Evolutionary conservation across 352 stramenopile species (phyloP).

Genomic region (Albugo candida): DNA sequence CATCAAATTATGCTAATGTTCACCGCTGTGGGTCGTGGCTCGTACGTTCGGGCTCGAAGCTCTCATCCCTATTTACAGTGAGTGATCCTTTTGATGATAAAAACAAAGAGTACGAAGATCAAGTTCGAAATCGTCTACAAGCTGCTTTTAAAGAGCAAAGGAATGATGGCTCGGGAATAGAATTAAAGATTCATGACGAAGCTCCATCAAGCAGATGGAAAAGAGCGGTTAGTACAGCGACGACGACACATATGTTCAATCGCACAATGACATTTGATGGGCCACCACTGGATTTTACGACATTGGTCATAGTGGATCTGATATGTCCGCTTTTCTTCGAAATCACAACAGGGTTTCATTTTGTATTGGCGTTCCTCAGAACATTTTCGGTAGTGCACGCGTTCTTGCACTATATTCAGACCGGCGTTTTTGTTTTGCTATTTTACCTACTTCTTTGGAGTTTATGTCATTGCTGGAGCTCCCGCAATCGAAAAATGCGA

Average conservation of each 20-base stretch:
- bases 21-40: no score
- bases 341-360: conserved; percentile 47
- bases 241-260: conserved; percentile 38
- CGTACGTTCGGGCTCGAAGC: no score
- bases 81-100: conserved; percentile 60
- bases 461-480: conserved; percentile 71
- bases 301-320: conserved; percentile 68
- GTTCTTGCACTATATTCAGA: conserved; percentile 70
- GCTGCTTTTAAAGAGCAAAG: conserved; percentile 5
- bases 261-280: conserved; percentile 63
- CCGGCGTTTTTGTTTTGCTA: conserved; percentile 57
- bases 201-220: conserved; percentile 23
- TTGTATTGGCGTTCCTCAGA: conserved; percentile 29
- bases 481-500: conserved; percentile 70
- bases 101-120: conserved; percentile 51
- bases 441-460: conserved; percentile 63
- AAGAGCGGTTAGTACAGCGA: conserved; percentile 40
- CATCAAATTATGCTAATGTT: no score
- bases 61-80: conserved; percentile 14
- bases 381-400: conserved; percentile 42
- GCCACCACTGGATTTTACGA: conserved; percentile 63
- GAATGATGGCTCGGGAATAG: no score
- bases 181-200: no score
- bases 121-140: conserved; percentile 40
- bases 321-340: conserved; percentile 69